Conservation (phyloP, 2,329 filamentous ascomycete species). For the Talaromyces sp. region DNA sequence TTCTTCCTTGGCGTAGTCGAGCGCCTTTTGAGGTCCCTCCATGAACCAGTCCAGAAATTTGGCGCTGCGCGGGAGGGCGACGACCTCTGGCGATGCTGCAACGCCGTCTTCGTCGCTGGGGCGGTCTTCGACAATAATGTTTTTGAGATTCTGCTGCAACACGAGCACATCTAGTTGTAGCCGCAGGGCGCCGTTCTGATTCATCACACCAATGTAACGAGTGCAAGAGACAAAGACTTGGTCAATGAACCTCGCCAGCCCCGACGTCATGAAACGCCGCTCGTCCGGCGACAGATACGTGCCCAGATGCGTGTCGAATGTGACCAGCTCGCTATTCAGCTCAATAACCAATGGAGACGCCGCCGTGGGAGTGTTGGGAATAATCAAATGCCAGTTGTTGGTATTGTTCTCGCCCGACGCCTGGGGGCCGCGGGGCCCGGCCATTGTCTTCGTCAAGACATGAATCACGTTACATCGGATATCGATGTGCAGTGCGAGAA, state of each 20-base stretch:
- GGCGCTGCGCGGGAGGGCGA: constrained; percentile 38
- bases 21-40: constrained; percentile 39
- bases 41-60: constrained; percentile 46
- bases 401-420: constrained; percentile 46
- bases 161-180: constrained; percentile 94
- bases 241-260: constrained; percentile 74
- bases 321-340: constrained; percentile 77
- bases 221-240: constrained; percentile 69
- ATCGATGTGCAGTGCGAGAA: constrained; percentile 84
- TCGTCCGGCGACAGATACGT: constrained; percentile 67
- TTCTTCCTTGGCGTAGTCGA: constrained; percentile 41
- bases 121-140: constrained; percentile 54
- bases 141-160: constrained; percentile 93
- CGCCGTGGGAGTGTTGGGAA: constrained; percentile 36
- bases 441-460: constrained; percentile 63
- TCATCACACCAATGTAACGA: constrained; percentile 71
- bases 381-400: constrained; percentile 55
- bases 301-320: constrained; percentile 77
- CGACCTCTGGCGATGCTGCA: constrained; percentile 24
- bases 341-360: constrained; percentile 65
- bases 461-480: constrained; percentile 79
- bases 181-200: constrained; percentile 71
- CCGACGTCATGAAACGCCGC: constrained; percentile 67
- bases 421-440: constrained; percentile 46
- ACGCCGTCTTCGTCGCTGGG: constrained; percentile 8